These are phyloP conservation scores for Botrytis hyacinthi DNA, from an alignment of 2,329 filamentous ascomycete genomes.

Conservation along the genomic window DNA sequence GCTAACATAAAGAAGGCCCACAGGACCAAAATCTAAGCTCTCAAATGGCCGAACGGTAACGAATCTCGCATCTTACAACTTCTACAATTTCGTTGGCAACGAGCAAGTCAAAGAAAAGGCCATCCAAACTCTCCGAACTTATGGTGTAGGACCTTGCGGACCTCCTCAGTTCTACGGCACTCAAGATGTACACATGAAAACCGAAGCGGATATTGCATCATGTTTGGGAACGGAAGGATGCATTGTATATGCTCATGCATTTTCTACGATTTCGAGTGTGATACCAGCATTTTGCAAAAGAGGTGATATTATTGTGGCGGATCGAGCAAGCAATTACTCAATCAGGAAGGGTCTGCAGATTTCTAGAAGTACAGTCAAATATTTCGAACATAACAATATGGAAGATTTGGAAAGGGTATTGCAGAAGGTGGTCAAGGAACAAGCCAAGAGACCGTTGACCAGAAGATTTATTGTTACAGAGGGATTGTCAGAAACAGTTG, in stretches of 20 bases:
- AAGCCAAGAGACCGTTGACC: conserved; percentile 78
- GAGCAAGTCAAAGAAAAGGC: conserved; percentile 93
- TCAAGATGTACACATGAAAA: conserved; percentile 97
- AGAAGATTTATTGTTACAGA: conserved; percentile 95
- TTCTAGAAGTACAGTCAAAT: conserved; percentile 83
- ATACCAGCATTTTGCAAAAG: conserved; percentile 97
- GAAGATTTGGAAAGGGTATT: conserved; percentile 85
- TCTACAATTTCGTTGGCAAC: conserved; percentile 94
- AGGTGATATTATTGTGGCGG: conserved; percentile 94
- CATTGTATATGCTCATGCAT: conserved; percentile 94
- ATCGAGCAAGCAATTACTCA: conserved; percentile 88
- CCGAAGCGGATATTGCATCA: conserved; percentile 86
- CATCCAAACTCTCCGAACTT: conserved; percentile 87
- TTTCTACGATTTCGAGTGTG: conserved; percentile 94
- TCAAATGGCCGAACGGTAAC: conserved; percentile 84
- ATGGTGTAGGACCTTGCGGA: conserved; percentile 94
- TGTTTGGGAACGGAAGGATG: conserved; percentile 85
- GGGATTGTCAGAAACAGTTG: conserved; percentile 86
- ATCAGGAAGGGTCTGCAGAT: conserved; percentile 94
- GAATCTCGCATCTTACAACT: conserved; percentile 94
- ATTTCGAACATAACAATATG: conserved; percentile 97
- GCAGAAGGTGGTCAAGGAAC: conserved; percentile 81
- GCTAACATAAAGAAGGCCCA: conserved; percentile 56
- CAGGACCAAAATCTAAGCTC: conserved; percentile 86
- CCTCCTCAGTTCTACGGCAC: conserved; percentile 98